Percentiles rank a stretch among this genome's conserved stretches.
Conservation (phyloP, 2,329 filamentous ascomycete genomes). For the Salinomyces thailandicus region DNA sequence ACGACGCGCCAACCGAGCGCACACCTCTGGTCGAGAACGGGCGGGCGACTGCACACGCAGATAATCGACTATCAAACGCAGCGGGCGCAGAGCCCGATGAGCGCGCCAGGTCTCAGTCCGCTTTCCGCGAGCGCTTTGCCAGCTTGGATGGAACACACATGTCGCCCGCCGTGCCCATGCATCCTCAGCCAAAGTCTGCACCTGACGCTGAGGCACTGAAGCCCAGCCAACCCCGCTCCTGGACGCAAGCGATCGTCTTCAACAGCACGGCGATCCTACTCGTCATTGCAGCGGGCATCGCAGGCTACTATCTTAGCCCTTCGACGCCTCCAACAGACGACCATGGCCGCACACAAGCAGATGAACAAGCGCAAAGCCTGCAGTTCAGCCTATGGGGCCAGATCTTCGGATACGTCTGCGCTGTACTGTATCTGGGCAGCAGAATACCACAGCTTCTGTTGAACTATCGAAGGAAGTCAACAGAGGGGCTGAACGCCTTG, state of each 20-base stretch:
- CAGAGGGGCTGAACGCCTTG: conserved; percentile 82
- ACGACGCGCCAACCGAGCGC: conserved; percentile 21
- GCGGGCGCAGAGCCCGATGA: conserved; percentile 15
- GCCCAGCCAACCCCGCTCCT: conserved; percentile 30
- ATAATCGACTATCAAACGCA: conserved; percentile 7
- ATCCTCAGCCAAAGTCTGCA: conserved; percentile 38
- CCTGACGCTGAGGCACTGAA: conserved; percentile 23
- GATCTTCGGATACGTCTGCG: conserved; percentile 87
- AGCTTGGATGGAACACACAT: conserved; percentile 57
- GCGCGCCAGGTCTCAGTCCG: conserved; percentile 23
- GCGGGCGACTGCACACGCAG: conserved; percentile 7
- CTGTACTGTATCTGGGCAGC: conserved; percentile 76
- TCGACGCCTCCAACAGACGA: conserved; percentile 21
- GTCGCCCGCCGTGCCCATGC: conserved; percentile 73
- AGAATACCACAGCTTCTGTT: conserved; percentile 82
- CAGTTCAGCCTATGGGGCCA: conserved; percentile 71
- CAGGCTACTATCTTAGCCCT: conserved; percentile 72
- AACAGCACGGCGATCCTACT: conserved; percentile 67
- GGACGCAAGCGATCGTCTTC: conserved; percentile 50
- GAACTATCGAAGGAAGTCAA: conserved; percentile 86
- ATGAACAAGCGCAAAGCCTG: conserved; percentile 41
- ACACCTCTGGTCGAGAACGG: conserved; percentile 27
- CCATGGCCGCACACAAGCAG: conserved; percentile 13
- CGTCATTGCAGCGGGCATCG: conserved; percentile 70
- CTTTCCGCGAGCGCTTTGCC: conserved; percentile 39